Evolutionary conservation across 495 filamentous ascomycete species (phyloP), one percentile per base, ranked within the genome.

Genomic region (Penicillium verhagenii): DNA sequence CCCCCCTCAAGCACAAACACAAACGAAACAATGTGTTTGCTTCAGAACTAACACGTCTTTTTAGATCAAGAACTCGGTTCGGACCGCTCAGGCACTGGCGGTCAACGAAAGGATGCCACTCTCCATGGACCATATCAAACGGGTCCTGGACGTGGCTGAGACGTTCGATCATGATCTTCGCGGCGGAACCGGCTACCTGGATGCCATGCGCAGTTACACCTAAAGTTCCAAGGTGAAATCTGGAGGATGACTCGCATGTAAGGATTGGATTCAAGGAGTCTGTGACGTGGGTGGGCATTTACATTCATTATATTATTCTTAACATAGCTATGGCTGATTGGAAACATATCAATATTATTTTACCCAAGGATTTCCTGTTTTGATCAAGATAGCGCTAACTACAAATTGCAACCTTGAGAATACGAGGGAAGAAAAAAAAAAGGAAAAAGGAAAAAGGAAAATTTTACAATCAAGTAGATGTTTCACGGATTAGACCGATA

Each of bases 61-160:
- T 51, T 47, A 87, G 86, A 96, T 96, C 79, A 96, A 96, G 76
- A 96, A 96, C 69, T 88, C 86, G 5, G 87, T 96, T 39, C 82
- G 89, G 48, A 92, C 90, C 3, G 90, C 92, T 1, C 92, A 96
- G 68, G 87, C 88, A 0, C 78, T 96, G 13, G 92, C 92, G 3
- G 82, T 94, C 53, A 88, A 90, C 57, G 88, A 92, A 66, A 75
- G 76, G 35, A 79, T 84, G 35, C 78, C 79, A 1, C 77, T 96
- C 6, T 79, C 81, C 2, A 92, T 96, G 86, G 81, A 83, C 39
- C 90, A 96, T 65, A 90, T 96, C 72, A 86, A 84, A 58, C 81
- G 86, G 46, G 90, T 95, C 16, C 80, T 96, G 2, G 86, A 91
- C 26, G 90, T 95, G 2, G 85, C 86, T 16, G 86, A 90, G 63